phyloP scores from a whole-genome alignment of 768 basidiomycete species.

The Rhizopogon vulgaris region DNA sequence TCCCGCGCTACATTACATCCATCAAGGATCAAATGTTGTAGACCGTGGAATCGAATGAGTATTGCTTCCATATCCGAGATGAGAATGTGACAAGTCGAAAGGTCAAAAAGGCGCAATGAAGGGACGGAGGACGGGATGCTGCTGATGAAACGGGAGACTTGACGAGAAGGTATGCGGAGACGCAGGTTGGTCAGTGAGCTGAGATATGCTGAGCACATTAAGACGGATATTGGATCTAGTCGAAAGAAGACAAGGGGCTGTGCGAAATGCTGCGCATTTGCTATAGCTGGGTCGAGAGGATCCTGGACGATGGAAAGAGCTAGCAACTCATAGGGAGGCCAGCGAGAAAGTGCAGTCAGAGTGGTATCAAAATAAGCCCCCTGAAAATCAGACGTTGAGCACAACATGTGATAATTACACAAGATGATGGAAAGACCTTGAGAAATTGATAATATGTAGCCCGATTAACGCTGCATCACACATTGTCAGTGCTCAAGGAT shows the following conservation, averaged over 20 bases:
- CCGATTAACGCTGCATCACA: slow-evolving; percentile 48
- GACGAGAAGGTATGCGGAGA: slow-evolving; percentile 68
- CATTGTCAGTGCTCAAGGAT: not conserved
- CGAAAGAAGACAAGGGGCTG: slow-evolving; percentile 87
- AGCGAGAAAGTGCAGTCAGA: slow-evolving; percentile 53
- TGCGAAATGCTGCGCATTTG: slow-evolving; percentile 45
- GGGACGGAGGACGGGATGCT: slow-evolving; percentile 29
- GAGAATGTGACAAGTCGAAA: slow-evolving; percentile 62
- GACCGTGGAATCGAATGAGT: slow-evolving; percentile 38
- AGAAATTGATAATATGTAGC: slow-evolving; percentile 82
- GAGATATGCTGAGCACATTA: slow-evolving; percentile 41
- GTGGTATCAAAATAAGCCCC: slow-evolving; percentile 83
- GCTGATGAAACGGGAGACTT: slow-evolving; percentile 39
- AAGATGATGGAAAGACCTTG: slow-evolving; percentile 35
- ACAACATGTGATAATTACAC: not conserved
- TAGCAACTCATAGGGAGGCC: slow-evolving; percentile 43
- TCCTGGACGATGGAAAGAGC: slow-evolving; percentile 65
- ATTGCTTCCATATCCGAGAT: slow-evolving; percentile 50
- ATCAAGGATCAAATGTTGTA: slow-evolving; percentile 71
- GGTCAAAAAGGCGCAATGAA: slow-evolving; percentile 57
- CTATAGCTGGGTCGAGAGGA: slow-evolving; percentile 38
- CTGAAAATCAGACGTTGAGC: slow-evolving; percentile 23
- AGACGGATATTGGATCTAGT: slow-evolving; percentile 47
- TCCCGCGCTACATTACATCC: slow-evolving; percentile 50
- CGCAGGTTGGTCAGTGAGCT: slow-evolving; percentile 47